A percentile compares a stretch with the other conserved stretches of the same genome.
Evolutionary conservation across 768 basidiomycete genomes (phyloP).

Genomic region (Trametes cubensis): DNA sequence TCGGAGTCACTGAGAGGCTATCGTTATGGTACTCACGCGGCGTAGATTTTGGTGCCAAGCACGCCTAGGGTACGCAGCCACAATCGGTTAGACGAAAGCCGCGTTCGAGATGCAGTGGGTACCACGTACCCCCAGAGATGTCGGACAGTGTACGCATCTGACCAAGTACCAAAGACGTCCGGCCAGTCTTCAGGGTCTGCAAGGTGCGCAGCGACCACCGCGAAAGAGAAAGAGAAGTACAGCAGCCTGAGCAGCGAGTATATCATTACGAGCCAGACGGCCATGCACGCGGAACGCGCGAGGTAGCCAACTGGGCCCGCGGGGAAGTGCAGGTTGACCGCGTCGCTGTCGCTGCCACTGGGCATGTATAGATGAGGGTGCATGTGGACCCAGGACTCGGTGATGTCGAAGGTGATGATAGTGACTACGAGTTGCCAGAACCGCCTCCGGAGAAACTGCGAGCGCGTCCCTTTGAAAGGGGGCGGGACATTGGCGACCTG

Average conservation of each 20-base stretch:
- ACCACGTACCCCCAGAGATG: conserved; percentile 46
- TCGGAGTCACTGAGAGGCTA: neutral
- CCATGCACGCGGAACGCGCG: neutral
- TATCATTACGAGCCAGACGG: neutral
- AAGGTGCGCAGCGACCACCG: conserved; percentile 17
- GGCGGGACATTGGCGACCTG: conserved; percentile 1
- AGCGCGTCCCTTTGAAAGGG: neutral
- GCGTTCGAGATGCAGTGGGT: too few species aligned
- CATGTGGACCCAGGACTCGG: neutral
- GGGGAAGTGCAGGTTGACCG: neutral
- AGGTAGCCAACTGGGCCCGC: neutral
- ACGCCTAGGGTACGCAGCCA: conserved; percentile 24
- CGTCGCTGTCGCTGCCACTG: too few species aligned
- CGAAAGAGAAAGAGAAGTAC: neutral
- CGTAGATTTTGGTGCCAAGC: conserved; percentile 44
- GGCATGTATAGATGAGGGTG: conserved; percentile 4
- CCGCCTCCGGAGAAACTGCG: neutral
- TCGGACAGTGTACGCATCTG: conserved; percentile 42
- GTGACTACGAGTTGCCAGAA: neutral
- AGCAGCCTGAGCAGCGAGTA: neutral
- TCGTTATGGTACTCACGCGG: conserved; percentile 31
- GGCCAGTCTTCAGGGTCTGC: conserved; percentile 46
- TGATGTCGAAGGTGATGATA: neutral
- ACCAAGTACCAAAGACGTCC: conserved; percentile 37
- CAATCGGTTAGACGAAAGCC: too few species aligned